Conservation (phyloP, 306 rosid species). For the Cucumis melo region DNA sequence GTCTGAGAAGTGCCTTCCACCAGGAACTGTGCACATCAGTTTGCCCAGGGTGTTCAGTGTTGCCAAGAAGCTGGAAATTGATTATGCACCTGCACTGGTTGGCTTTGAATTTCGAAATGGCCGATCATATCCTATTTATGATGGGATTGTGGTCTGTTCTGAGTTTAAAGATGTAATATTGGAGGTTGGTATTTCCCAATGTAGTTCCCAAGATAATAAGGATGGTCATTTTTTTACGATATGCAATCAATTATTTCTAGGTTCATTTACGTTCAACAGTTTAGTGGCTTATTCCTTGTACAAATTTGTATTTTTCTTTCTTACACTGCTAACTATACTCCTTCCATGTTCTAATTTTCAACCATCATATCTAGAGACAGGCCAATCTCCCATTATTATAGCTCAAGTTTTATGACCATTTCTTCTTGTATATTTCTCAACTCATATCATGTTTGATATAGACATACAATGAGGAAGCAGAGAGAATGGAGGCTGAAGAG, state of each 20-base stretch:
- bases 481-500: slow-evolving; percentile 55
- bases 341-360: background rate
- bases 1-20: slow-evolving; percentile 98
- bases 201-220: background rate
- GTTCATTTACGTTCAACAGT: background rate
- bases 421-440: background rate
- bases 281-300: background rate
- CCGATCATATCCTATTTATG: slow-evolving; percentile 66
- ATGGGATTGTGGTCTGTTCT: slow-evolving; percentile 87
- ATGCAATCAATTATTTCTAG: background rate
- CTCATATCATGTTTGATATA: slow-evolving; percentile 8
- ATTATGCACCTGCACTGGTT: slow-evolving; percentile 93
- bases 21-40: slow-evolving; percentile 76
- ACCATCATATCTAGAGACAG: background rate
- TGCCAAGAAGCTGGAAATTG: slow-evolving; percentile 81
- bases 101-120: slow-evolving; percentile 86
- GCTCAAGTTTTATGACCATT: background rate
- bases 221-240: background rate
- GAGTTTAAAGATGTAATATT: slow-evolving; percentile 68
- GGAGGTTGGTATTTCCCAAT: slow-evolving; percentile 37
- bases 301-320: background rate
- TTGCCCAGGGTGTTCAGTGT: slow-evolving; percentile 55
- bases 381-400: background rate
- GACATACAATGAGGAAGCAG: slow-evolving; percentile 75
- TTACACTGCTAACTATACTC: background rate